Base-by-base conservation (phyloP, 2,329 filamentous ascomycete genomes). In the Furcasterigmium furcatum region DNA sequence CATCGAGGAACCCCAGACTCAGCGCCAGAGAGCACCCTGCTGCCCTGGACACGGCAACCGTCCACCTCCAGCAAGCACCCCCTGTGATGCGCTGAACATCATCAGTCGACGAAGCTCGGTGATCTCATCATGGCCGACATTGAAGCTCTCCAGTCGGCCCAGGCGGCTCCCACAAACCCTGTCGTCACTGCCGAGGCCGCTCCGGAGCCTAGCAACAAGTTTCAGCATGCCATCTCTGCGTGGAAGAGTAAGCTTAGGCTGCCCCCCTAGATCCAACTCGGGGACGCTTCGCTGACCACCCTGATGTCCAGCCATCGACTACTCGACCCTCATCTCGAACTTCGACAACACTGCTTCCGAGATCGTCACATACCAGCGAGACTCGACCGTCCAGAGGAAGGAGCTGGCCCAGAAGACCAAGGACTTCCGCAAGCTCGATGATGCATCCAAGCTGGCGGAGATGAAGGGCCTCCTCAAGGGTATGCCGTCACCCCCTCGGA, bases 351-450 rank as follows among this genome's bases (percentile, higher is more conserved):
- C 91, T 4, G 94, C 94, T n/a, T 92, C 91, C 10, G 94, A 97
- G 58, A 90, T 99, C 51, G 90, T 97, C 43, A 75, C 87, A 40
- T 91, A 95, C 63, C 95, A 99, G 63, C 82, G 91, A 57, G 94
- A 97, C 66, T 89, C 92, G n/a, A 87, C 96, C 5, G 85, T 96
- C 1, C 92, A 99, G 64, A 81, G 94, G 44, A 99, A 99, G 63
- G 95, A 99, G 50, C 75, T 99, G 18, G 94, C 95, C n/a, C 91
- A 96, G 62, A 97, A 96, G 76, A 99, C 94, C 1, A 99, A 99
- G 61, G 92, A 97, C 58, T 99, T 97, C 57, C 79, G 91, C 50
- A 97, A 96, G 65, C 78, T 95, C 10, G 92, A 97, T 57, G 91
- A 99, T 73, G 73, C 86, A 10, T 82, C 80, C 46, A 99, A 97